Percentiles rank a stretch among this genome's conserved stretches.
phyloP scores from a whole-genome alignment of 768 basidiomycete genomes.

The Auricularia heimuer region DNA sequence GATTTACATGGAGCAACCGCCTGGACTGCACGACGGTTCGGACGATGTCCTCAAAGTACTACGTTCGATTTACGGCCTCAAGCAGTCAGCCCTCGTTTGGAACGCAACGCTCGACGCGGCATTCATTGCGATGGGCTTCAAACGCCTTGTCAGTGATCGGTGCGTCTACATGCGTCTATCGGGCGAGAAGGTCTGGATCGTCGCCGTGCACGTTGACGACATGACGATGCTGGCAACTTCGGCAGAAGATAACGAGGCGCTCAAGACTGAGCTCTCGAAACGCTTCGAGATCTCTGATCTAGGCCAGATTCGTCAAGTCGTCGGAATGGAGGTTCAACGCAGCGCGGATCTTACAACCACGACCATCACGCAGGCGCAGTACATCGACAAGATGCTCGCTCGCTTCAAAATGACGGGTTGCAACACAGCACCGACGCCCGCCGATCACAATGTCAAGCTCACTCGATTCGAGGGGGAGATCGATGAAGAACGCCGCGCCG shows the following conservation, averaged over 20 bases:
- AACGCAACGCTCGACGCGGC: slow-evolving; percentile 9
- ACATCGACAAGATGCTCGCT: too few species aligned
- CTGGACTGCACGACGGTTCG: slow-evolving; percentile 12
- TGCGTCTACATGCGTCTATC: slow-evolving; percentile 5
- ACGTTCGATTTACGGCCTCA: slow-evolving; percentile 8
- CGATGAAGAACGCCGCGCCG: slow-evolving; percentile 5
- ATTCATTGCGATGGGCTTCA: slow-evolving; percentile 10
- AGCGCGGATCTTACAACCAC: background rate
- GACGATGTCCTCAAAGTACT: background rate
- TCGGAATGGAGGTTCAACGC: background rate
- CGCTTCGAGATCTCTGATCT: slow-evolving; percentile 18
- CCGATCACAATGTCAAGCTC: slow-evolving; percentile 5
- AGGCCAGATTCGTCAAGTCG: slow-evolving; percentile 11
- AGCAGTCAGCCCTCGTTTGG: slow-evolving; percentile 8
- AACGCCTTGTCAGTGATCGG: slow-evolving; percentile 3
- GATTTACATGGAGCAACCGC: slow-evolving; percentile 24
- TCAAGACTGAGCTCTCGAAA: slow-evolving; percentile 17
- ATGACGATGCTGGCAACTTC: slow-evolving; percentile 18
- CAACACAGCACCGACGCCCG: background rate
- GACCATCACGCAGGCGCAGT: background rate
- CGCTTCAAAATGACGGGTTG: background rate
- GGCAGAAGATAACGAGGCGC: slow-evolving; percentile 11
- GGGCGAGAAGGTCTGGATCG: background rate
- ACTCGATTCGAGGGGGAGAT: background rate
- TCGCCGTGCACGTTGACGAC: slow-evolving; percentile 8